These are phyloP conservation scores for Chenopodium formosanum DNA, from an alignment of 148 eudicot genomes.

Conservation along the genomic window DNA sequence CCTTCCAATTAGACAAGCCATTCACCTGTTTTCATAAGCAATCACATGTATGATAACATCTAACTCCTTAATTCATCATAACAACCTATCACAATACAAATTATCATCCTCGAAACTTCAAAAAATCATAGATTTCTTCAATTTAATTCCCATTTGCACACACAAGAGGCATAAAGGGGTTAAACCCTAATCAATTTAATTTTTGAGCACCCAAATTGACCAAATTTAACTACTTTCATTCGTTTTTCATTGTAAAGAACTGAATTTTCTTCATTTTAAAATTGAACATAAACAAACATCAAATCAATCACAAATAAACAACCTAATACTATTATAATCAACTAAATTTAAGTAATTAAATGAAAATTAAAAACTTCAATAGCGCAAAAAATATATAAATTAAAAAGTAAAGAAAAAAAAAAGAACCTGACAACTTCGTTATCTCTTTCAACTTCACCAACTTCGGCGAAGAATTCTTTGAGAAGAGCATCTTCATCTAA, in stretches of 20 bases:
- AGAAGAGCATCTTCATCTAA: constrained; percentile 69
- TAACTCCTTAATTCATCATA: neutral
- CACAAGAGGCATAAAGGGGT: neutral
- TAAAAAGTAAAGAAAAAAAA: neutral
- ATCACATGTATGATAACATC: neutral
- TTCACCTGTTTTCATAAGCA: too few species aligned
- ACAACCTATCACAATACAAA: too few species aligned
- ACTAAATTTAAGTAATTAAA: neutral
- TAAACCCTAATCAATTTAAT: constrained; percentile 11
- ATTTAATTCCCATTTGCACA: neutral
- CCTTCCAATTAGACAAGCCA: too few species aligned
- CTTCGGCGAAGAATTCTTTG: constrained; percentile 84
- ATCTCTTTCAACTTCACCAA: constrained; percentile 88
- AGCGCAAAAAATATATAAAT: neutral
- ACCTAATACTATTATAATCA: neutral
- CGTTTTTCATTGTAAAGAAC: neutral
- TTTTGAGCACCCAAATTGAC: neutral
- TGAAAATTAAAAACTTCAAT: neutral
- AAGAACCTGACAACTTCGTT: constrained; percentile 80
- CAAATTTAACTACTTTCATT: neutral
- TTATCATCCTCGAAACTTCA: too few species aligned
- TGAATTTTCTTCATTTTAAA: neutral
- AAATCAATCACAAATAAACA: neutral
- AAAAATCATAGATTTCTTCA: neutral
- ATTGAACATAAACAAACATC: neutral